Conservation (phyloP, 2,329 filamentous ascomycete species). For the Cryphonectria carpinicola region DNA sequence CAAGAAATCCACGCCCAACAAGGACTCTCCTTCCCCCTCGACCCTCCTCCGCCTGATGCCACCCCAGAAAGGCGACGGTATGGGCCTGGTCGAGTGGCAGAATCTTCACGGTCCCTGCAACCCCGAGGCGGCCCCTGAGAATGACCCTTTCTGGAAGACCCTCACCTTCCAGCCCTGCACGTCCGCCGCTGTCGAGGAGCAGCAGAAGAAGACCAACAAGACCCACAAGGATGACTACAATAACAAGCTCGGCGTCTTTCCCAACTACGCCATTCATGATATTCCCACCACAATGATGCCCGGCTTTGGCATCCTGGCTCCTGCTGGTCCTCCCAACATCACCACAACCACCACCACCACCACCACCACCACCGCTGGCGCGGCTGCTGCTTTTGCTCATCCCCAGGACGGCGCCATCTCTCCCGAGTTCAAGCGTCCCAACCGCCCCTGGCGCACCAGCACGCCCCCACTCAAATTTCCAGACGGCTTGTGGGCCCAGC, state of each 20-base stretch:
- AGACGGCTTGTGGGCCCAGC: not conserved
- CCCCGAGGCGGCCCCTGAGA: not conserved
- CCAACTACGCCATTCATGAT: not conserved
- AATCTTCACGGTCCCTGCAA: constrained; percentile 6
- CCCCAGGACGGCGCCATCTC: not conserved
- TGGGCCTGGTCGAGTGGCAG: constrained; percentile 24
- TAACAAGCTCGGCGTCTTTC: no score
- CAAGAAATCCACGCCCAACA: not conserved
- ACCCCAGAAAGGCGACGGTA: not conserved
- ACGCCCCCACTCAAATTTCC: not conserved
- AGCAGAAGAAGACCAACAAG: not conserved
- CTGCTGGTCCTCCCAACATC: not conserved
- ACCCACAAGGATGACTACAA: not conserved
- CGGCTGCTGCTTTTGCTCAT: not conserved
- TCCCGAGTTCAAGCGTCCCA: constrained; percentile 7
- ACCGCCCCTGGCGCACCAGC: constrained; percentile 11
- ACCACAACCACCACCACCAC: not conserved
- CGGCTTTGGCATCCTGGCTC: not conserved
- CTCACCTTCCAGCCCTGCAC: constrained; percentile 3
- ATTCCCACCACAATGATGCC: not conserved
- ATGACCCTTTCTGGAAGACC: not conserved
- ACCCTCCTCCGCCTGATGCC: not conserved
- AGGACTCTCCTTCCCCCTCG: not conserved
- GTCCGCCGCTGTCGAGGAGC: not conserved
- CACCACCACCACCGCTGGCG: not conserved